These are phyloP conservation scores for Cryptosporidium bovis DNA, from an alignment of 169 alveolate species.

Conservation along the genomic window DNA sequence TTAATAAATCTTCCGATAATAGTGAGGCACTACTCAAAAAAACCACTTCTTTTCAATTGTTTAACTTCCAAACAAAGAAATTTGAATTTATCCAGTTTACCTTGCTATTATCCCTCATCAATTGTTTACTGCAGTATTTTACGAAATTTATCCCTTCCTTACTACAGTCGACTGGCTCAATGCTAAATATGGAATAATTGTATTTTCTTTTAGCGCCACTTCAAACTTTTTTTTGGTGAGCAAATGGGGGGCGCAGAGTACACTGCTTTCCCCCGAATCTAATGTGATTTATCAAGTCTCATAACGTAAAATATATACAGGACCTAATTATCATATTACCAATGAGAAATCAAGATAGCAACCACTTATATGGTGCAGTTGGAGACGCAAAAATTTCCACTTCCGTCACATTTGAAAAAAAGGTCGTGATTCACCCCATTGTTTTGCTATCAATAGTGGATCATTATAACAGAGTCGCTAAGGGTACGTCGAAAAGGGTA, in stretches of 20 bases:
- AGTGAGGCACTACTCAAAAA: background rate
- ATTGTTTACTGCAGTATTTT: slow-evolving; percentile 5
- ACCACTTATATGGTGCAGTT: background rate
- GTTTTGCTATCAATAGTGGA: slow-evolving; percentile 98
- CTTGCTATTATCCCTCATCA: slow-evolving; percentile 28
- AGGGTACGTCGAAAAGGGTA: slow-evolving; percentile 94
- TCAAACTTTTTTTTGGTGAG: background rate
- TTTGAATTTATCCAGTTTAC: background rate
- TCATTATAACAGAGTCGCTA: slow-evolving; percentile 97
- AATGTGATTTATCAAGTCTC: too few relatives aligned
- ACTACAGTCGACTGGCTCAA: too few relatives aligned
- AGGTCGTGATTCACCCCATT: slow-evolving; percentile 95
- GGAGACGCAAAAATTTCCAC: background rate
- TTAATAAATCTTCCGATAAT: background rate
- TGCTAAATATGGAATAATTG: background rate
- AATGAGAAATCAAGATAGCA: too few relatives aligned
- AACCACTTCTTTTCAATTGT: background rate
- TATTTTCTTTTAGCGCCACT: background rate
- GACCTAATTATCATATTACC: too few relatives aligned
- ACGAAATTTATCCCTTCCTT: background rate
- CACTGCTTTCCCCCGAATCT: background rate
- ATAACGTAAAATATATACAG: too few relatives aligned
- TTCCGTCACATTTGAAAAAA: slow-evolving; percentile 6
- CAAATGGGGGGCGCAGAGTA: background rate
- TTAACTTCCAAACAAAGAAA: slow-evolving; percentile 13